Evolutionary conservation across 495 filamentous ascomycete species (phyloP), one percentile per base, ranked within the genome.

Genomic region (Aspergillus mulundensis): DNA sequence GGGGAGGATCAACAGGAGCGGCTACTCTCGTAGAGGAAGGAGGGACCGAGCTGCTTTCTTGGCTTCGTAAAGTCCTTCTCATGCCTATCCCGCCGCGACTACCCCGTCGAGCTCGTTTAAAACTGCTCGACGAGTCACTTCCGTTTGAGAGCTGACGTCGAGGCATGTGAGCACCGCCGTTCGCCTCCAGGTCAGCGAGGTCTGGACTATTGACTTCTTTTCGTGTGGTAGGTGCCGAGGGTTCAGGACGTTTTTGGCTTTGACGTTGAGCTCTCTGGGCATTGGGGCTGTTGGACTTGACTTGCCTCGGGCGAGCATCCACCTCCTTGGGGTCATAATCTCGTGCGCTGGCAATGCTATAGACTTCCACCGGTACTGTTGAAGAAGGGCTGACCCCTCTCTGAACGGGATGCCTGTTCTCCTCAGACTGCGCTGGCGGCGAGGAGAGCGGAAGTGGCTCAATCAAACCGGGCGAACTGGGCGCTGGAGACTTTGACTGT

Each of bases 51-150:
- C 52, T 53, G 51, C 50, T 50, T 34, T 60, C 64, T 43, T 70
- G 60, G 48, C 61, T 66, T 25, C 84, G 72, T 79, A 87, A 79
- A 0, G 79, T 81, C 16, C 77, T 69, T 46, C 76, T 77, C 82
- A 87, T 84, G 50, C 4, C 70, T 69, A 25, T 70, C 62, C 48
- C 48, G 43, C 55, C 53, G 16, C 74, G 68, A 24, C 66, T 49
- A 30, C 76, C 70, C 32, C 70, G 62, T 32, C 70, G 67, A 24
- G 70, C 62, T 55, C 78, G 78, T 56, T 75, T 79, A 73, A 87
- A 87, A 61, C 81, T 84, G 63, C 82, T 86, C 7, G 80, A 81
- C 6, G 80, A 83, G 58, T 84, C 83, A 52, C 81, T 85, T 47
- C 78, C 83, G 61, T 81, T 80, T 0, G 77, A 77, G 55, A 62